A percentile compares a stretch with the other conserved stretches of the same genome.
phyloP scores from a whole-genome alignment of 73 alveolate species.

The Tetrahymena elliotti region DNA sequence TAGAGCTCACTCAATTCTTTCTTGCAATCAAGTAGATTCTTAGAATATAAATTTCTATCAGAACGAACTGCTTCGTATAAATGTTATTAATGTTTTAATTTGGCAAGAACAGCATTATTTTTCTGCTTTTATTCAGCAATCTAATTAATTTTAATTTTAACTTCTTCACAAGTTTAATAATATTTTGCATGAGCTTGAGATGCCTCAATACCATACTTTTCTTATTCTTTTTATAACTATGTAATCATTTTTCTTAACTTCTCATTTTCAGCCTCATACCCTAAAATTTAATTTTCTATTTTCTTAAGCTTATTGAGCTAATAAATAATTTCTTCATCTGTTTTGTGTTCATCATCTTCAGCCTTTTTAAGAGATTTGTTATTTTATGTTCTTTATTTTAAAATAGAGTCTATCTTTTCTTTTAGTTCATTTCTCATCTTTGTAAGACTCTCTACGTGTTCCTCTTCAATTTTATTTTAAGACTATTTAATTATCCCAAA shows the following conservation, averaged over 20 bases:
- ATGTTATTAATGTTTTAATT: conserved; percentile 96
- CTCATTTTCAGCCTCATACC: conserved; percentile 61
- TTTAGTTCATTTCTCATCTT: conserved; percentile 62
- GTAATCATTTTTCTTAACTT: conserved; percentile 54
- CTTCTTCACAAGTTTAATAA: conserved; percentile 89
- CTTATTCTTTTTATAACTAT: conserved; percentile 70
- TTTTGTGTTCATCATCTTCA: conserved; percentile 55
- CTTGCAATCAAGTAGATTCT: conserved; percentile 94
- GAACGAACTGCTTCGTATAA: conserved; percentile 97
- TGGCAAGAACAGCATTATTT: conserved; percentile 94
- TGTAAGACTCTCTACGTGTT: conserved; percentile 37
- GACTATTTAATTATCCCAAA: background rate
- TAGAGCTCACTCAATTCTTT: conserved; percentile 82
- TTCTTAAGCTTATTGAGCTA: conserved; percentile 63
- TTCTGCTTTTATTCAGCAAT: conserved; percentile 88
- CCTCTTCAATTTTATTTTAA: conserved; percentile 12
- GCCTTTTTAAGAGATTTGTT: conserved; percentile 60
- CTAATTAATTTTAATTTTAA: conserved; percentile 85
- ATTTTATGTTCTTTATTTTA: conserved; percentile 63
- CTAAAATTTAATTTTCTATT: conserved; percentile 62
- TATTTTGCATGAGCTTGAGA: conserved; percentile 95
- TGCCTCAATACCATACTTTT: conserved; percentile 87
- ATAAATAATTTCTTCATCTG: conserved; percentile 59
- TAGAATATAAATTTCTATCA: conserved; percentile 96
- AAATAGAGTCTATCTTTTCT: conserved; percentile 55